Evolutionary conservation across 176 grass and related monocot species (phyloP), one percentile per base, ranked within the genome.

Genomic region (Juncus inflexus): DNA sequence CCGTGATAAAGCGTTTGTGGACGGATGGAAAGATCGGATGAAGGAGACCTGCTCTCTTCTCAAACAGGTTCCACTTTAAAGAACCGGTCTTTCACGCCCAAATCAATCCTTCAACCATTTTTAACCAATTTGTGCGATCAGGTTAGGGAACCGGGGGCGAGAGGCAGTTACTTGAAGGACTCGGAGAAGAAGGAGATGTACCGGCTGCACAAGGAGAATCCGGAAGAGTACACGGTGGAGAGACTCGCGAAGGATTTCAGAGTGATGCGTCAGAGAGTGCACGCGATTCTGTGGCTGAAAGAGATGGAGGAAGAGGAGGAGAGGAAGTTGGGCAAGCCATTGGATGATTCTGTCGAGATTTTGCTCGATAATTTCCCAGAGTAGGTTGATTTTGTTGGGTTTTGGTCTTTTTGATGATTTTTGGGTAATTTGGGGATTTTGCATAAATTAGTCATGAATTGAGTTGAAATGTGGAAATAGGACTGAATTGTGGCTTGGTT

Each of bases 151-250:
- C 89, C 83, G 1, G 89, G 95, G 52, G 63, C 76, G 41, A 84
- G 89, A 16, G 88, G 86, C 16, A 54, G 83, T 37, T 99, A 90
- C 72, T 80, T 99, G 67, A 94, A 99, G 76, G 83, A 99, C 69
- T 90, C 80, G 38, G 89, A 99, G 77, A 99, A 99, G 78, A 67
- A 85, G 60, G 83, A 99, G 80, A 94, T 90, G 86, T 99, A 99
- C 62, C 72, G 85, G 58, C 80, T 94, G 63, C 89, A 99, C 83
- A 94, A 90, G 74, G 86, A 99, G 75, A 87, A 99, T 53, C 89
- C 86, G 1, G 75, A 74, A 12, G 82, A 80, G 0, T 87, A 99
- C 80, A 90, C 83, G 19, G 85, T 99, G 35, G 94, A 99, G 72
- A 82, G 80, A 45, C 83, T 99, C n/a, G 88, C 94, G 52, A 91